Evolutionary conservation across 73 alveolate species (phyloP).

Genomic region (Uronychia setigera): DNA sequence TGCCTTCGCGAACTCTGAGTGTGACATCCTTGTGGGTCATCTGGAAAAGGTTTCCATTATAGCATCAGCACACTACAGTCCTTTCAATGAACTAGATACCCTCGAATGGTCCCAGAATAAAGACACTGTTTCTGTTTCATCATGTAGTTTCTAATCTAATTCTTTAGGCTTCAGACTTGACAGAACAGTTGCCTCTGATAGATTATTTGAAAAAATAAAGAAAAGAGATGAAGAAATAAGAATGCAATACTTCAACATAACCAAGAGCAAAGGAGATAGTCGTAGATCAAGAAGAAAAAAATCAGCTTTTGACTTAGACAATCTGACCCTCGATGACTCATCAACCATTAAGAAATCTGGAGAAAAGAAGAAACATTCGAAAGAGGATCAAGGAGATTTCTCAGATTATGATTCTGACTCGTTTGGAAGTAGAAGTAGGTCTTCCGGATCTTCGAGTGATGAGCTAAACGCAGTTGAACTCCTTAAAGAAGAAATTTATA

Average conservation of each 20-base stretch:
- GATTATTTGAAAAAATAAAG: conserved; percentile 30
- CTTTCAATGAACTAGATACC: neutral
- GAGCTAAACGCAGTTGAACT: conserved; percentile 11
- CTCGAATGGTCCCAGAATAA: neutral
- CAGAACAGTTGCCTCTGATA: conserved; percentile 30
- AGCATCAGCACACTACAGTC: conserved; percentile 47
- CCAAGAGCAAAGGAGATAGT: neutral
- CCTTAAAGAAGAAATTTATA: conserved; percentile 12
- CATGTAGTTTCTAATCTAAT: neutral
- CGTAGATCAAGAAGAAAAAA: neutral
- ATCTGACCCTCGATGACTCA: neutral
- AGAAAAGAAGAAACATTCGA: neutral
- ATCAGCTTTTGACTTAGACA: conserved; percentile 11
- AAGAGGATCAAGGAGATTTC: neutral
- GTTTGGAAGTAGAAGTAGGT: neutral
- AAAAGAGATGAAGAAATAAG: conserved; percentile 47
- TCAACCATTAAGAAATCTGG: neutral
- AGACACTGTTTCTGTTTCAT: neutral
- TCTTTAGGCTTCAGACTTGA: neutral
- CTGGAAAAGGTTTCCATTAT: conserved; percentile 48
- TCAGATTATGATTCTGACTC: conserved; percentile 2
- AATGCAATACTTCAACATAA: conserved; percentile 1
- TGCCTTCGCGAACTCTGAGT: conserved; percentile 38
- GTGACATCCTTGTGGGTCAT: conserved; percentile 66
- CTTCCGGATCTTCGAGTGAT: neutral